Evolutionary conservation across 176 grass and related monocot genomes (phyloP).

Genomic region (maize (Zea mays)): DNA sequence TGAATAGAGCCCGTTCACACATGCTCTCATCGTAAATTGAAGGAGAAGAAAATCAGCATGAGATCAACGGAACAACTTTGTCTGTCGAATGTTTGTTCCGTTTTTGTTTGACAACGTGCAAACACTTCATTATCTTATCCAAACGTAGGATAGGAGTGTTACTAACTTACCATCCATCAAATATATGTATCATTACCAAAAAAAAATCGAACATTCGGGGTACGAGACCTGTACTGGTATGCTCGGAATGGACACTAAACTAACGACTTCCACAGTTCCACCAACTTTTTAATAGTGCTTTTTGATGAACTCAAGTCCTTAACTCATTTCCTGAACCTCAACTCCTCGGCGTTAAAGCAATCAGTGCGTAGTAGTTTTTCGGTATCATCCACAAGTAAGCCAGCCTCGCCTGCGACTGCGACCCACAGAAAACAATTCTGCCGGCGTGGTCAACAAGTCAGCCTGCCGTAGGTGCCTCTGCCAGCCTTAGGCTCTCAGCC

Average conservation of each 20-base stretch:
- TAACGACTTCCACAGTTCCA: too few species aligned
- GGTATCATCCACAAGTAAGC: conserved; percentile 31
- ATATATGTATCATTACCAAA: too few species aligned
- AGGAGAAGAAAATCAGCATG: too few species aligned
- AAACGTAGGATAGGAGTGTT: too few species aligned
- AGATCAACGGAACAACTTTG: too few species aligned
- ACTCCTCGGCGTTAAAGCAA: neutral
- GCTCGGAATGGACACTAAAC: neutral
- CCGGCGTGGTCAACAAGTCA: neutral
- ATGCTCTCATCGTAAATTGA: too few species aligned
- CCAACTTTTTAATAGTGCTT: neutral
- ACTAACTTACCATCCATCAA: neutral
- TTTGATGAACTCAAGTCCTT: neutral
- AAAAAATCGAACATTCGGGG: too few species aligned
- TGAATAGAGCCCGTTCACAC: too few species aligned
- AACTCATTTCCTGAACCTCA: neutral
- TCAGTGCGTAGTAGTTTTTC: neutral
- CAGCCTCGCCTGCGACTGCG: neutral
- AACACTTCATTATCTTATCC: conserved; percentile 20
- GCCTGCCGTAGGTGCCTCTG: too few species aligned
- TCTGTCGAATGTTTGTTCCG: neutral
- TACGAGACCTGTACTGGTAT: neutral
- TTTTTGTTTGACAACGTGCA: neutral
- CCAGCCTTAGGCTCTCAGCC: too few species aligned
- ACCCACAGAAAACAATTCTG: neutral